Percentiles rank a stretch among this genome's conserved stretches.
These are phyloP conservation scores for Saccharomycopsis babjevae DNA, from an alignment of 805 yeast genomes.

Conservation along the genomic window DNA sequence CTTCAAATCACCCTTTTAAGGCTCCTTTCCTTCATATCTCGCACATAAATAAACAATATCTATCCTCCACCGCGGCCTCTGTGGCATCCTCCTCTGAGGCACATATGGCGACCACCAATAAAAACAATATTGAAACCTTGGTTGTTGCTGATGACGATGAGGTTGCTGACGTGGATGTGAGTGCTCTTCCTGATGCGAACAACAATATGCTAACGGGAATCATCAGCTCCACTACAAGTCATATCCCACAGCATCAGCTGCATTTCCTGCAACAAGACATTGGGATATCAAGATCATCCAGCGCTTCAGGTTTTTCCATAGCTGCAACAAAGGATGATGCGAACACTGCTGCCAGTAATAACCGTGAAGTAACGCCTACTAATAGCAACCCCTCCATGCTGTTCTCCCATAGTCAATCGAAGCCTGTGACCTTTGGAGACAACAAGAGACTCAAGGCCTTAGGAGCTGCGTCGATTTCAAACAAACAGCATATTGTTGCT, in stretches of 20 bases:
- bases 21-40: neutral
- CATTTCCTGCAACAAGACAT: neutral
- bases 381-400: neutral
- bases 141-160: neutral
- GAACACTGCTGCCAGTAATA: neutral
- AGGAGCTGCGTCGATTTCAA: neutral
- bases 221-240: conserved; percentile 3
- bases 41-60: conserved; percentile 1
- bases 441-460: neutral
- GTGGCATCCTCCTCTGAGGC: conserved; percentile 15
- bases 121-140: neutral
- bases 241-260: neutral
- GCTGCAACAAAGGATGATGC: conserved; percentile 14
- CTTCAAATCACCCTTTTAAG: neutral
- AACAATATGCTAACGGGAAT: neutral
- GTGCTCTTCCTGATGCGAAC: neutral
- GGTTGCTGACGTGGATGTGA: neutral
- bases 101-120: neutral
- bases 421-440: neutral
- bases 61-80: conserved; percentile 17
- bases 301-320: conserved; percentile 8
- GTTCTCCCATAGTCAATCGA: neutral
- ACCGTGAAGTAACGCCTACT: neutral
- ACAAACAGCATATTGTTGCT: neutral
- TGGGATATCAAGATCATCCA: conserved; percentile 12